A percentile compares a stretch with the other conserved stretches of the same genome.
phyloP scores from a whole-genome alignment of 2,329 filamentous ascomycete genomes.

The Talaromyces piceae region DNA sequence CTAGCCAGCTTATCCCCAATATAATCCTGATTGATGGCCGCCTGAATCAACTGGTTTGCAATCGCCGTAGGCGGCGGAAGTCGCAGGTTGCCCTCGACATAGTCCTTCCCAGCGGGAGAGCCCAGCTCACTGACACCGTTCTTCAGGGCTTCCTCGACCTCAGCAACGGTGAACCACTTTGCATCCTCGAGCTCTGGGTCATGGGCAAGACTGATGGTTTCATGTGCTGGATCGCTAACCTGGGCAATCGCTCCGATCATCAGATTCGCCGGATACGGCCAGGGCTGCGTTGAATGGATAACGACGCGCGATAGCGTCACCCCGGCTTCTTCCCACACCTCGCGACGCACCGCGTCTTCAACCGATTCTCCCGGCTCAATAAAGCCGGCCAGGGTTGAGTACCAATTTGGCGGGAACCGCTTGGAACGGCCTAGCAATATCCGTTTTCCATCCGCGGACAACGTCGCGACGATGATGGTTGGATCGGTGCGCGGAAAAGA shows the following conservation, averaged over 20 bases:
- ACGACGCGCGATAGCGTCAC: conserved; percentile 69
- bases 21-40: conserved; percentile 66
- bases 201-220: conserved; percentile 73
- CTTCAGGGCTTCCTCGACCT: conserved; percentile 66
- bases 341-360: conserved; percentile 73
- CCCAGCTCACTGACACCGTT: conserved; percentile 61
- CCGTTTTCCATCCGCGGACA: conserved; percentile 69
- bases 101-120: conserved; percentile 55
- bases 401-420: conserved; percentile 78
- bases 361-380: conserved; percentile 78
- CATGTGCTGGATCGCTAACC: conserved; percentile 64
- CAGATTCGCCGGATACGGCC: conserved; percentile 76
- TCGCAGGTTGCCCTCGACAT: conserved; percentile 68
- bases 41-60: conserved; percentile 77
- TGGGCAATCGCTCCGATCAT: conserved; percentile 89
- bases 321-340: conserved; percentile 81
- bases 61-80: conserved; percentile 84
- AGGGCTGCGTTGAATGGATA: conserved; percentile 77
- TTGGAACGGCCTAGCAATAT: conserved; percentile 79
- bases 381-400: conserved; percentile 81
- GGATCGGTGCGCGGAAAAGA: conserved; percentile 89
- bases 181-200: conserved; percentile 89
- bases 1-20: conserved; percentile 50
- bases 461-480: conserved; percentile 88
- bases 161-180: conserved; percentile 77